Evolutionary conservation across 345 rosid genomes (phyloP).

Genomic region (Balakata baccata): DNA sequence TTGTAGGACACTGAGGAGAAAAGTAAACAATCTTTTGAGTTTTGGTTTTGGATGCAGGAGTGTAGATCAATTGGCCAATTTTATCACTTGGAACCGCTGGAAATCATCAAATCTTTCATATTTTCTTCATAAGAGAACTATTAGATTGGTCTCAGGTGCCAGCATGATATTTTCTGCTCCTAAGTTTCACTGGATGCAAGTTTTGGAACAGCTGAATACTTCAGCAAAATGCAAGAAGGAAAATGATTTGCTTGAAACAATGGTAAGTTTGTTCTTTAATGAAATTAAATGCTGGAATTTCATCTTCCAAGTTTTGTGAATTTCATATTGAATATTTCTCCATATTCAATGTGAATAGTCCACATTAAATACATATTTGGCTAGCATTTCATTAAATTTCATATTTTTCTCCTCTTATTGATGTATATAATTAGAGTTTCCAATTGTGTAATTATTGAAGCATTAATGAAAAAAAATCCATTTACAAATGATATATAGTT

Average conservation of each 20-base stretch:
- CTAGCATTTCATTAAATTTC: background rate
- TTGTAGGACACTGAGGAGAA: conserved; percentile 9
- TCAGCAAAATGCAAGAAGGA: conserved; percentile 30
- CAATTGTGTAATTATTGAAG: background rate
- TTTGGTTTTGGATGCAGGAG: conserved; percentile 34
- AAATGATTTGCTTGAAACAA: conserved; percentile 38
- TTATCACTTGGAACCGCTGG: conserved; percentile 57
- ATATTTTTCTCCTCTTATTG: background rate
- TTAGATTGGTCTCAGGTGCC: conserved; percentile 70
- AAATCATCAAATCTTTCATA: conserved; percentile 52
- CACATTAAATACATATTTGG: background rate
- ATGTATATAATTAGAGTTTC: background rate
- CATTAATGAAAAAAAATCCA: background rate
- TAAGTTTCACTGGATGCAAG: conserved; percentile 53
- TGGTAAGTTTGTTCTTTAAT: conserved; percentile 44
- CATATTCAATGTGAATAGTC: background rate
- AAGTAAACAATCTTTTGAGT: conserved; percentile 15
- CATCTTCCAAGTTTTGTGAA: background rate
- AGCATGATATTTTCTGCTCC: conserved; percentile 70
- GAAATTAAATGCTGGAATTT: conserved; percentile 1
- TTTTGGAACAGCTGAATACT: conserved; percentile 42
- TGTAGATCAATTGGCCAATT: conserved; percentile 36
- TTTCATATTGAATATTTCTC: background rate
- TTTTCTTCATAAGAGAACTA: conserved; percentile 63
- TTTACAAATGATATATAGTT: background rate